Conservation (phyloP, 2,329 filamentous ascomycete genomes). For the Xylariales sp. region DNA sequence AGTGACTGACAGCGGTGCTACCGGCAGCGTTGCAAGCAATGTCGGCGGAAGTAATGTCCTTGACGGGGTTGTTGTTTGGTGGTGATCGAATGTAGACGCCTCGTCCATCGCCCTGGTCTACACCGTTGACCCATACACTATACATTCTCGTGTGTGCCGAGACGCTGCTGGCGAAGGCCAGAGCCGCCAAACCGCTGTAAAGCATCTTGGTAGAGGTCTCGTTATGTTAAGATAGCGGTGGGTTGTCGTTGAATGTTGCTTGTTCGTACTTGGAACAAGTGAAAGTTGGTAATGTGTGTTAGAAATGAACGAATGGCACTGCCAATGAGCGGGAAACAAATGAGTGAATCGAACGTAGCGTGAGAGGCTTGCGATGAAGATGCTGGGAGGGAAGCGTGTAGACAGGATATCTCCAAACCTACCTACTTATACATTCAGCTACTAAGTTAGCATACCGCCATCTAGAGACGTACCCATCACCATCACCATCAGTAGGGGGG, state of each 20-base stretch:
- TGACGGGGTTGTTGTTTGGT: constrained; percentile 37
- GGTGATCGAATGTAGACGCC: constrained; percentile 40
- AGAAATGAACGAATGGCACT: constrained; percentile 10
- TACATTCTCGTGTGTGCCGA: constrained; percentile 43
- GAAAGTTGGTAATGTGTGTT: constrained; percentile 5
- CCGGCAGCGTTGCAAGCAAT: constrained; percentile 42
- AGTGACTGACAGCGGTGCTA: constrained; percentile 29
- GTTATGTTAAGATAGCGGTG: neutral
- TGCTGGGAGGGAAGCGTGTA: neutral
- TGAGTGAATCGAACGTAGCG: constrained; percentile 2
- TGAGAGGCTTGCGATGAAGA: constrained; percentile 2
- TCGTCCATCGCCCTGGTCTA: constrained; percentile 37
- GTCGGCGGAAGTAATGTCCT: constrained; percentile 37
- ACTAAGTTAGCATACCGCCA: too few relatives aligned
- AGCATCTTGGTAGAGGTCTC: constrained; percentile 26
- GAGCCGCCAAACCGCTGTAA: constrained; percentile 21
- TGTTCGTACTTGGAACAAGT: constrained; percentile 1
- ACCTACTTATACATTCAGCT: neutral
- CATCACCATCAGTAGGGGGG: too few relatives aligned
- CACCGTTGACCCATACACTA: constrained; percentile 42
- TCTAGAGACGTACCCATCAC: too few relatives aligned
- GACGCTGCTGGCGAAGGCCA: constrained; percentile 30
- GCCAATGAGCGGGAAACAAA: constrained; percentile 8
- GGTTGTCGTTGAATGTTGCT: neutral
- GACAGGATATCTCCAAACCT: neutral